phyloP scores from a whole-genome alignment of 2,329 filamentous ascomycete species.

The Exophiala sp. region DNA sequence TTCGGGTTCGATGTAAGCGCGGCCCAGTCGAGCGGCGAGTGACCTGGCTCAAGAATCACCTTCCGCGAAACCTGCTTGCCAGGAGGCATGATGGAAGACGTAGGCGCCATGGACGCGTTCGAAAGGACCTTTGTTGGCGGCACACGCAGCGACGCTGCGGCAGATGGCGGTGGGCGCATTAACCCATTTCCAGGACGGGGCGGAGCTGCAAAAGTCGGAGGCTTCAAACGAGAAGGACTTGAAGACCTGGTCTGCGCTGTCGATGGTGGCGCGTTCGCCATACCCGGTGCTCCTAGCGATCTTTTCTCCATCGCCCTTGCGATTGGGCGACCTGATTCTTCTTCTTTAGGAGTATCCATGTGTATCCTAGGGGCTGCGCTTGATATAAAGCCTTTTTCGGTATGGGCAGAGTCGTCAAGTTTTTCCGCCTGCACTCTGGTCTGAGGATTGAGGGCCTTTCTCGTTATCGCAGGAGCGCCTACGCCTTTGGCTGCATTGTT shows the following conservation, averaged over 20 bases:
- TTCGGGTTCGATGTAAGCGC: slow-evolving; percentile 58
- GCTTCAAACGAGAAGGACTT: slow-evolving; percentile 27
- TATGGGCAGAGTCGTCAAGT: neutral
- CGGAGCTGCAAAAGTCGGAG: slow-evolving; percentile 25
- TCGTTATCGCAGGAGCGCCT: neutral
- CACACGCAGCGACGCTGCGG: slow-evolving; percentile 40
- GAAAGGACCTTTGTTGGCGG: slow-evolving; percentile 29
- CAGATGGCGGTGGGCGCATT: slow-evolving; percentile 41
- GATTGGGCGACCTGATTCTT: neutral
- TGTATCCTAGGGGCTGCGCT: neutral
- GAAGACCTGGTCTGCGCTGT: slow-evolving; percentile 4
- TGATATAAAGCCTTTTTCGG: neutral
- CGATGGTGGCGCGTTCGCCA: slow-evolving; percentile 26
- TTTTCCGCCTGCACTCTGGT: neutral
- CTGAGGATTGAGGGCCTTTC: neutral
- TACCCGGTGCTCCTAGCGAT: neutral
- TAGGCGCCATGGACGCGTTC: slow-evolving; percentile 26
- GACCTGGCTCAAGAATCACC: slow-evolving; percentile 78
- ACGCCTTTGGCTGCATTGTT: neutral
- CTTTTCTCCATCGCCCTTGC: neutral
- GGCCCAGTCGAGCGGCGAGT: slow-evolving; percentile 95
- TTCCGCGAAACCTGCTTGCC: slow-evolving; percentile 47
- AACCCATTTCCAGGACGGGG: slow-evolving; percentile 29
- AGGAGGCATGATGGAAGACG: slow-evolving; percentile 36
- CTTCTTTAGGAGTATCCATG: neutral